A percentile compares a stretch with the other conserved stretches of the same genome.
Conservation (phyloP, 2,329 filamentous ascomycete genomes). For the Calonectria leucothoes region DNA sequence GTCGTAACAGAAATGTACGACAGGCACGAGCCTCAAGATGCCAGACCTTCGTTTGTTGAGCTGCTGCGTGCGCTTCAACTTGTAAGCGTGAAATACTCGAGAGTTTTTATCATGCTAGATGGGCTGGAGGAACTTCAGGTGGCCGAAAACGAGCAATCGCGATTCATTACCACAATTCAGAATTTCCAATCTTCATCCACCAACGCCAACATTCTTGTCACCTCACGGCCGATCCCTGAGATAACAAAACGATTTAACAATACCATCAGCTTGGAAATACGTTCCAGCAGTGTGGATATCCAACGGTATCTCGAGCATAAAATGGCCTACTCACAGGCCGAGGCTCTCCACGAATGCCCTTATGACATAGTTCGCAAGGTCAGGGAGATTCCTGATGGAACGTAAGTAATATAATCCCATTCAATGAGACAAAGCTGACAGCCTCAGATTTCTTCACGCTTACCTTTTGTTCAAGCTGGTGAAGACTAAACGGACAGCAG, state of each 20-base stretch:
- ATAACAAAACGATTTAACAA: background rate
- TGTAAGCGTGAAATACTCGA: background rate
- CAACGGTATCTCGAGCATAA: background rate
- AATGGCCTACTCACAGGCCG: background rate
- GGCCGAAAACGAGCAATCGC: background rate
- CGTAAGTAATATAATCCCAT: background rate
- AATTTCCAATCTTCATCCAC: background rate
- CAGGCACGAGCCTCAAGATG: background rate
- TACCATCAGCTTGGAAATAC: background rate
- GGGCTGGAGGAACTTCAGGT: background rate
- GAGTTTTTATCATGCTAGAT: background rate
- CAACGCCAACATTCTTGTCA: background rate
- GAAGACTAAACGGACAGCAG: background rate
- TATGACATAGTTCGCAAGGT: background rate
- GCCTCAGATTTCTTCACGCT: background rate
- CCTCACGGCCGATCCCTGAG: background rate
- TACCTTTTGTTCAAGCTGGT: background rate
- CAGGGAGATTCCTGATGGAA: background rate
- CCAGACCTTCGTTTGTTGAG: background rate
- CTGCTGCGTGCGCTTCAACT: background rate
- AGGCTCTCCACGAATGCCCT: background rate
- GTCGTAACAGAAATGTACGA: background rate
- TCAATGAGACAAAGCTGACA: too few species aligned
- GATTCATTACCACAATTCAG: background rate
- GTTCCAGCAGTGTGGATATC: background rate